Conservation (phyloP, 2,329 filamentous ascomycete genomes). For the Botrytis porri region DNA sequence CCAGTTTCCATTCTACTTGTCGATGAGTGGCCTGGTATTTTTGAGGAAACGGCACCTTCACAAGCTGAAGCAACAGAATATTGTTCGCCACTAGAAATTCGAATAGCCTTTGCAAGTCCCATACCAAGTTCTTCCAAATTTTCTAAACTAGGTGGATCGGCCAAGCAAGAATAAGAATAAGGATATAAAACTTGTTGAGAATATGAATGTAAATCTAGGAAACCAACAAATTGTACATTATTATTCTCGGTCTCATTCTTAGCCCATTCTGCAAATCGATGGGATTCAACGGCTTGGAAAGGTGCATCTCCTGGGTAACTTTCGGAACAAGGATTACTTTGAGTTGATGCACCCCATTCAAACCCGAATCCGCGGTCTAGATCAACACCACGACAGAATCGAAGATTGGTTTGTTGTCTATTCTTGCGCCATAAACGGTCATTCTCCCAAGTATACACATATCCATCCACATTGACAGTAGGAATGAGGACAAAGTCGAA, state of each 20-base stretch:
- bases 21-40: slow-evolving; percentile 32
- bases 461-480: slow-evolving; percentile 88
- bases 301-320: slow-evolving; percentile 80
- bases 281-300: slow-evolving; percentile 80
- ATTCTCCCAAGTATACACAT: slow-evolving; percentile 87
- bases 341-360: slow-evolving; percentile 70
- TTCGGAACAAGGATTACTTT: slow-evolving; percentile 83
- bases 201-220: slow-evolving; percentile 90
- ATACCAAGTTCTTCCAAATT: slow-evolving; percentile 87
- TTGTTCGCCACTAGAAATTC: slow-evolving; percentile 70
- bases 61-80: slow-evolving; percentile 84
- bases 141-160: slow-evolving; percentile 79
- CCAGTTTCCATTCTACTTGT: slow-evolving; percentile 62
- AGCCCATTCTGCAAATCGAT: slow-evolving; percentile 75
- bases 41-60: slow-evolving; percentile 63
- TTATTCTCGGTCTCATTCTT: slow-evolving; percentile 69
- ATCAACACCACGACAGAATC: slow-evolving; percentile 84
- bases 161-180: slow-evolving; percentile 79
- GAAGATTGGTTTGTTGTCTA: slow-evolving; percentile 74
- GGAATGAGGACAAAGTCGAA: slow-evolving; percentile 90
- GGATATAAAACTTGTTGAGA: slow-evolving; percentile 93
- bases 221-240: slow-evolving; percentile 74
- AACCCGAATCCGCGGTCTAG: slow-evolving; percentile 84
- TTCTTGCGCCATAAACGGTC: slow-evolving; percentile 97
- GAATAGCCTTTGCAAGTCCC: slow-evolving; percentile 85